These are phyloP conservation scores for Astragalus membranaceus DNA, from an alignment of 306 rosid species.

Conservation along the genomic window DNA sequence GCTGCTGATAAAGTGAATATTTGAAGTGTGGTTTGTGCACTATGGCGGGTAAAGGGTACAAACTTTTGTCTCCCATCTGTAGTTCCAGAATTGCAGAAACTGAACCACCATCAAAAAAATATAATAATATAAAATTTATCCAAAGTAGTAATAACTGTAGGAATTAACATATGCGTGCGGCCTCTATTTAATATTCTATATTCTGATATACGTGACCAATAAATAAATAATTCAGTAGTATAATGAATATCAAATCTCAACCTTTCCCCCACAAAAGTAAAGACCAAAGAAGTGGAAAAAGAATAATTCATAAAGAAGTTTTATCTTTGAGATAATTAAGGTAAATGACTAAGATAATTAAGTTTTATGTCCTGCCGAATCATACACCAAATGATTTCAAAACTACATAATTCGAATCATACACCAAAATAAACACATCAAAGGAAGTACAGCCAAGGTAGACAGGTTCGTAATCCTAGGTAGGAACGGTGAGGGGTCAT, in stretches of 20 bases:
- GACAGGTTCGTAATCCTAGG: too few species aligned
- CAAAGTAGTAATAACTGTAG: too few species aligned
- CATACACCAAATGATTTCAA: too few species aligned
- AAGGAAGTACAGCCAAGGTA: too few species aligned
- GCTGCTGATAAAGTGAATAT: conserved; percentile 81
- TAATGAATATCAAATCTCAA: not conserved
- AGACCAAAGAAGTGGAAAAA: not conserved
- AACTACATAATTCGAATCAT: too few species aligned
- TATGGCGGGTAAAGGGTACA: conserved; percentile 75
- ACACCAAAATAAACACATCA: too few species aligned
- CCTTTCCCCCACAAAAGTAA: not conserved
- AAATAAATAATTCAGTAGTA: not conserved
- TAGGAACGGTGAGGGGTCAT: too few species aligned
- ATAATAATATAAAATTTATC: not conserved
- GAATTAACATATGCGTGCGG: not conserved
- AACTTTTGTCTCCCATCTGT: conserved; percentile 88
- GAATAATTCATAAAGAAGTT: too few species aligned
- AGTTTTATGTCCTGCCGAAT: too few species aligned
- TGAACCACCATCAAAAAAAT: not conserved
- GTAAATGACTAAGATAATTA: too few species aligned
- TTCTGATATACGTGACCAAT: conserved; percentile 15
- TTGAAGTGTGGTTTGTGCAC: conserved; percentile 90
- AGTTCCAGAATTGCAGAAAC: conserved; percentile 73
- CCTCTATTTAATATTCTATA: conserved; percentile 4
- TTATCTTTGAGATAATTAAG: too few species aligned